Evolutionary conservation across 306 rosid genomes (phyloP), one percentile per base, ranked within the genome.

Genomic region (Citrullus mucosospermus): DNA sequence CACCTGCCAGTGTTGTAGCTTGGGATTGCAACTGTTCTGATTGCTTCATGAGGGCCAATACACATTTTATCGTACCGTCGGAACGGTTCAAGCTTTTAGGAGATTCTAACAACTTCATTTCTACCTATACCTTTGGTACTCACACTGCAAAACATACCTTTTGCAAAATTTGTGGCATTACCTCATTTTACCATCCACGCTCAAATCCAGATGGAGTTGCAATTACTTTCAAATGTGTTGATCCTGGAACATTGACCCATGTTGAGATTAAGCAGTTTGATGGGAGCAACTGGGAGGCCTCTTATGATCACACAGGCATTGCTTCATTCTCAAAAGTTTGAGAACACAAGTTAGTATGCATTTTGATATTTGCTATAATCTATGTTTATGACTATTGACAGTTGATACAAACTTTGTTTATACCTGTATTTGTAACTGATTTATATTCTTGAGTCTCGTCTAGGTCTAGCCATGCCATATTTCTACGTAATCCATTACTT

Each of bases 121-220:
- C 95, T 28, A 89, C 96, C 54, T 94, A 92, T 79, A 87, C 92
- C 30, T 94, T 89, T 69, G 98, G 92, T 14, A 79, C 90, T 82
- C 96, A 90, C 68, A 87, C 88, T 17, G 98, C 95, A 54, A 94
- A 89, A 81, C 98, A 94, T 82, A 89, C 87, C 12, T 94, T 94
- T 67, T 94, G 97, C 56, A 94, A 87, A 75, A 82, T 84, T 53
- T 94, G 98, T 80, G 97, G 97, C 51, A 92, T 94, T 79, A 90
- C 97, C 71, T 94, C 98, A 4, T 94, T 92, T 81, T 94, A 82
- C 77, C 56, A 77, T 83, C 96, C 96, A 2, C 98, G 96, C 48
- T 92, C 95, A 9, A 94, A 94, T 79, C 97, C 95, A 14, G 97
- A 94, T 82, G 97, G 98, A 43, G 92, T 94, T 78, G 82, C 90